These are phyloP conservation scores for Perkinsus olseni DNA, from an alignment of 169 alveolate genomes.

Conservation along the genomic window DNA sequence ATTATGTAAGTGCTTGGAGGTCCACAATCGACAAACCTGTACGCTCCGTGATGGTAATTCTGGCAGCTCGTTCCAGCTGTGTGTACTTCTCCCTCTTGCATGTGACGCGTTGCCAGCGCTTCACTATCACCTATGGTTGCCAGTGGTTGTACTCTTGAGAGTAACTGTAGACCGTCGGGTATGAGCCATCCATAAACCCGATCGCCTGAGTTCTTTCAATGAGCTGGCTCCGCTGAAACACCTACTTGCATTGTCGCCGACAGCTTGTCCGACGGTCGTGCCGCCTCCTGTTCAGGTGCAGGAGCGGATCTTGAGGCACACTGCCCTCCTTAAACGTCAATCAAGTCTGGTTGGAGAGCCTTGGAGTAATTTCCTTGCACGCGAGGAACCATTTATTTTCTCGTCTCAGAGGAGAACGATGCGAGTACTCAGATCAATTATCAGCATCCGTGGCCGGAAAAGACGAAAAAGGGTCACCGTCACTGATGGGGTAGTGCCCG, in stretches of 20 bases:
- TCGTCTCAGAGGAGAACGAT: neutral
- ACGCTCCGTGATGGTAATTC: too few relatives aligned
- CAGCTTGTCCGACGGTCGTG: neutral
- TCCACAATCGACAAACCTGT: too few relatives aligned
- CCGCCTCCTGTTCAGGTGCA: neutral
- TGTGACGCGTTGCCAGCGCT: too few relatives aligned
- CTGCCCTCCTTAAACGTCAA: neutral
- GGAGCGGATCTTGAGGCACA: neutral
- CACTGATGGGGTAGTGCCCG: neutral
- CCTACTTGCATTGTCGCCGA: too few relatives aligned
- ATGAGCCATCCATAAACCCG: too few relatives aligned
- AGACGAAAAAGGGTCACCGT: neutral
- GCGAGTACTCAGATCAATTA: neutral
- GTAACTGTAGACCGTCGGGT: too few relatives aligned
- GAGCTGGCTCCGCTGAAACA: too few relatives aligned
- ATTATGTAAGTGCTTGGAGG: neutral
- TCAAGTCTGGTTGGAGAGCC: neutral
- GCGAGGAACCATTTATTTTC: neutral
- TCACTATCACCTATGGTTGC: too few relatives aligned
- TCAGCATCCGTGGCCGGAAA: neutral
- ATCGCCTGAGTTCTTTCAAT: too few relatives aligned
- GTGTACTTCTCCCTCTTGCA: too few relatives aligned
- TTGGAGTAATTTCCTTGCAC: neutral
- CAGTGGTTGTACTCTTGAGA: too few relatives aligned
- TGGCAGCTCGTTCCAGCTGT: too few relatives aligned